Evolutionary conservation across 2,329 filamentous ascomycete genomes (phyloP).

Genomic region (Trichoderma koningii): DNA sequence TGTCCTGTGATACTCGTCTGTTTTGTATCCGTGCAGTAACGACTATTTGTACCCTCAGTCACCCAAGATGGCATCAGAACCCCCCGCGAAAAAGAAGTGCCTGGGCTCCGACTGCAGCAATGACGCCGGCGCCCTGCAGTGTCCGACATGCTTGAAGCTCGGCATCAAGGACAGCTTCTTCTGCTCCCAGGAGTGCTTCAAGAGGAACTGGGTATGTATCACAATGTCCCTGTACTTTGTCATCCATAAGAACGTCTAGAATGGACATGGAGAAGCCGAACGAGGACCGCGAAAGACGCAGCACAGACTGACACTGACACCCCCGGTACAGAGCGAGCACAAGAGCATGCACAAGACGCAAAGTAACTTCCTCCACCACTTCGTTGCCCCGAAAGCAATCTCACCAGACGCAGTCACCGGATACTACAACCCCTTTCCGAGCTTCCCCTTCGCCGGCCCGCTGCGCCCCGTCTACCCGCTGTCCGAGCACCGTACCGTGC

Average conservation of each 20-base stretch:
- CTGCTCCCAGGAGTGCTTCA: slow-evolving; percentile 98
- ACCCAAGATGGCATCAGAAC: slow-evolving; percentile 49
- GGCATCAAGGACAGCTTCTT: slow-evolving; percentile 89
- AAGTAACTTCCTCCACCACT: slow-evolving; percentile 69
- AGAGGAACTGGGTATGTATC: slow-evolving; percentile 84
- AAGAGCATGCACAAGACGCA: slow-evolving; percentile 73
- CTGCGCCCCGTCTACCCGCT: slow-evolving; percentile 87
- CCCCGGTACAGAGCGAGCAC: slow-evolving; percentile 66
- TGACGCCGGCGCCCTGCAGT: slow-evolving; percentile 82
- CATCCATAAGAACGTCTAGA: neutral
- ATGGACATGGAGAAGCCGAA: neutral
- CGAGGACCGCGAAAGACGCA: neutral
- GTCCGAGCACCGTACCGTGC: slow-evolving; percentile 70
- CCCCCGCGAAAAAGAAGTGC: slow-evolving; percentile 67
- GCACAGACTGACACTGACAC: slow-evolving; percentile 31
- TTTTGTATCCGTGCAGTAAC: neutral
- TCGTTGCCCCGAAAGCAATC: slow-evolving; percentile 77
- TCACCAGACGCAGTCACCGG: slow-evolving; percentile 91
- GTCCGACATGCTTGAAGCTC: slow-evolving; percentile 90
- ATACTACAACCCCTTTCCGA: slow-evolving; percentile 88
- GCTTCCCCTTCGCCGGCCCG: slow-evolving; percentile 77
- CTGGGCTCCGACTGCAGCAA: slow-evolving; percentile 82
- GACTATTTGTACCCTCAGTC: slow-evolving; percentile 30
- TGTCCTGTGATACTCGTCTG: neutral
- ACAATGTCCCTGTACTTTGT: too few relatives aligned